phyloP scores from a whole-genome alignment of 2,329 filamentous ascomycete genomes.

The Coniochaeta ligniaria region DNA sequence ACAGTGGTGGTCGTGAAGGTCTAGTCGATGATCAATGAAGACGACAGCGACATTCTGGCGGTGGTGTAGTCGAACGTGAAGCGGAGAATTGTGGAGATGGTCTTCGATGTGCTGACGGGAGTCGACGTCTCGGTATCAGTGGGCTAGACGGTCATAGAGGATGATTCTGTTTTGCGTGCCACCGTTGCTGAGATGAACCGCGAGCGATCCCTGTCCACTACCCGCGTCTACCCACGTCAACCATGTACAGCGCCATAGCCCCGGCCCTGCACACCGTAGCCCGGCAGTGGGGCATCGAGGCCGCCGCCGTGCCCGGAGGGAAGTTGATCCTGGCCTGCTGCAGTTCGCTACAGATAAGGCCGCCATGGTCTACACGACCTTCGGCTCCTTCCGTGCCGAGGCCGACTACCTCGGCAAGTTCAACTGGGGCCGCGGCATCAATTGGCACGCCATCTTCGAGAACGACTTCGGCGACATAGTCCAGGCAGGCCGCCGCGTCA shows the following conservation, averaged over 20 bases:
- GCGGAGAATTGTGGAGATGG: too few relatives aligned
- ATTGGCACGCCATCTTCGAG: constrained; percentile 71
- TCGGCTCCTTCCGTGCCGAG: constrained; percentile 47
- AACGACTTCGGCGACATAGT: constrained; percentile 74
- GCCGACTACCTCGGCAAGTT: constrained; percentile 34
- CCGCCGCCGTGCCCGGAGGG: constrained; percentile 79
- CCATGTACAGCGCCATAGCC: constrained; percentile 78
- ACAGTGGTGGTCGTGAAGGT: too few relatives aligned
- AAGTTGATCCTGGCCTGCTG: constrained; percentile 86
- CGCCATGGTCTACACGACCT: constrained; percentile 37
- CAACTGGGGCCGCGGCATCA: constrained; percentile 62
- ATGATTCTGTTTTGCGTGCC: too few relatives aligned
- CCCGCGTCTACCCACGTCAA: constrained; percentile 82
- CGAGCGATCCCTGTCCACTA: too few relatives aligned
- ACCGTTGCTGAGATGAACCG: too few relatives aligned
- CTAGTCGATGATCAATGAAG: too few relatives aligned
- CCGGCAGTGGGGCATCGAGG: constrained; percentile 85
- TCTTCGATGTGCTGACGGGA: too few relatives aligned
- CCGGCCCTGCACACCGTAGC: constrained; percentile 71
- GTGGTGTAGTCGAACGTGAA: too few relatives aligned
- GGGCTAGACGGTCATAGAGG: too few relatives aligned
- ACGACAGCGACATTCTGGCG: too few relatives aligned
- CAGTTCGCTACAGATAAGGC: constrained; percentile 59
- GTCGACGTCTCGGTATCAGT: too few relatives aligned
- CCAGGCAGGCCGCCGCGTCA: constrained; percentile 10